These are phyloP conservation scores for Aegilops umbellulata DNA, from an alignment of 176 grass and related monocot genomes.

Conservation along the genomic window DNA sequence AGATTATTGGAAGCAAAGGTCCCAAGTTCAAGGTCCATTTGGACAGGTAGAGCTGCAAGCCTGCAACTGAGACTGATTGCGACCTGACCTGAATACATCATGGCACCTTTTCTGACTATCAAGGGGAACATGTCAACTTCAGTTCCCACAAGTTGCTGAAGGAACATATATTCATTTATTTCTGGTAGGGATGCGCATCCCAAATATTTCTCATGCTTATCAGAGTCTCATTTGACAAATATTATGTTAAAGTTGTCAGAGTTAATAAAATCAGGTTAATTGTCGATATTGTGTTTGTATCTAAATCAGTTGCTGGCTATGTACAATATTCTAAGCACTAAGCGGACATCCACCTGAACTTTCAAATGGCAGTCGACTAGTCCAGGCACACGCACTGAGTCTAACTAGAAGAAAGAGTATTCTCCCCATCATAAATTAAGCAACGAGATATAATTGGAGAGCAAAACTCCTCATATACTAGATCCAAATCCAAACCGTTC, in stretches of 20 bases:
- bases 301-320: conserved; percentile 12
- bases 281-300: not conserved
- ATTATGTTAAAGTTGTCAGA: not conserved
- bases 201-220: not conserved
- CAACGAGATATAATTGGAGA: not conserved
- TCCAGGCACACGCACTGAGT: not conserved
- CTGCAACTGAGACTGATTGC: conserved; percentile 29
- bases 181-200: not conserved
- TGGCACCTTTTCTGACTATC: conserved; percentile 3
- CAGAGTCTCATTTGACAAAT: not conserved
- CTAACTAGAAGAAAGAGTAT: conserved; percentile 3
- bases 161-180: conserved; percentile 26
- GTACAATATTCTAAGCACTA: not conserved
- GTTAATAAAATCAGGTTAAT: conserved; percentile 1
- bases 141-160: conserved; percentile 15
- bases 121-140: not conserved
- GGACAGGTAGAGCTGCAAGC: conserved; percentile 22
- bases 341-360: not conserved
- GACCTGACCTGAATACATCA: conserved; percentile 16
- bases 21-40: conserved; percentile 14
- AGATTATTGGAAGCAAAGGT: not conserved
- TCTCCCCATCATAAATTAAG: not conserved
- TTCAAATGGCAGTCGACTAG: conserved; percentile 20
- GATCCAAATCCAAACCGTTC: not conserved
- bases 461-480: not conserved